Conservation (phyloP, 1,284 basidiomycete species). For the Fereydounia khargensis region DNA sequence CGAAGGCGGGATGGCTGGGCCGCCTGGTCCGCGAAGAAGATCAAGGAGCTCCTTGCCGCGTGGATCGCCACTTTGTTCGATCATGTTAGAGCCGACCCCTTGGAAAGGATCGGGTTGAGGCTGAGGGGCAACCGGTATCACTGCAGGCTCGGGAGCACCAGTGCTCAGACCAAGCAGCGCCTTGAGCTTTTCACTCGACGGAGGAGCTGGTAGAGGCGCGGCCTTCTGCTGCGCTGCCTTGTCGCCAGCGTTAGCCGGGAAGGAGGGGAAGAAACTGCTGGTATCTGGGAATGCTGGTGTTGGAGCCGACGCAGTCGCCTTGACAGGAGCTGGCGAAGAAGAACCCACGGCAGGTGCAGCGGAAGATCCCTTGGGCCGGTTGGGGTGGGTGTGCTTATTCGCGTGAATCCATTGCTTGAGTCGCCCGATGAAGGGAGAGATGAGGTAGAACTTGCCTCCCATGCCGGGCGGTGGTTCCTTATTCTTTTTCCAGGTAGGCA, state of each 20-base stretch:
- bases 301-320: neutral
- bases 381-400: constrained; percentile 41
- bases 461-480: constrained; percentile 62
- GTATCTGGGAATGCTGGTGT: neutral
- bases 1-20: no score
- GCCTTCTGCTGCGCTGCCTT: constrained; percentile 7
- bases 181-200: constrained; percentile 38
- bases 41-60: constrained; percentile 34
- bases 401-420: constrained; percentile 52
- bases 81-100: constrained; percentile 28
- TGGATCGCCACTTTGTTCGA: constrained; percentile 29
- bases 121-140: neutral
- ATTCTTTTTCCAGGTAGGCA: constrained; percentile 89
- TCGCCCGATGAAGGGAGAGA: constrained; percentile 79
- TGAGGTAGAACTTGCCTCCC: constrained; percentile 84
- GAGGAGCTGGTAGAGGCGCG: constrained; percentile 27
- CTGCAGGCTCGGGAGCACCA: constrained; percentile 12
- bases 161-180: constrained; percentile 32
- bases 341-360: no score
- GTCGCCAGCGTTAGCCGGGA: constrained; percentile 12
- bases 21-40: constrained; percentile 5
- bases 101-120: constrained; percentile 3
- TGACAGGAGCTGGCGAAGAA: no score
- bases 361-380: constrained; percentile 15
- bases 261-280: constrained; percentile 23